phyloP scores from a whole-genome alignment of 169 alveolate species.

The Plasmodium inui region DNA sequence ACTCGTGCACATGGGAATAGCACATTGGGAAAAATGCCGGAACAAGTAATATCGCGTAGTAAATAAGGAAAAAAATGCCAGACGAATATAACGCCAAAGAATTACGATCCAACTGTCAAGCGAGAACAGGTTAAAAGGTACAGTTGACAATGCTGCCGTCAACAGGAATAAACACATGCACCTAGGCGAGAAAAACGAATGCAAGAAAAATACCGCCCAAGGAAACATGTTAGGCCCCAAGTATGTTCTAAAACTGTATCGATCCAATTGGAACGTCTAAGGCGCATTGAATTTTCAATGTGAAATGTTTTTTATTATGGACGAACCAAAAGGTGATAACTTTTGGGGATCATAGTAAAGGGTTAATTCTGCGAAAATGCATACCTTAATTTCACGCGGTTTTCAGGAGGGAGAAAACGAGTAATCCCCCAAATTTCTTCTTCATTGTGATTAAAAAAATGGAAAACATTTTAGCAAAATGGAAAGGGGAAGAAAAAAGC shows the following conservation, averaged over 20 bases:
- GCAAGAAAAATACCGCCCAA: not conserved
- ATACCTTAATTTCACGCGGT: not conserved
- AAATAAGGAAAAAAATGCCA: not conserved
- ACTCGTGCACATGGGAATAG: not conserved
- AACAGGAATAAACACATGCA: not conserved
- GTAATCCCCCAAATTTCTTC: not conserved
- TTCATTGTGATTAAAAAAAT: not conserved
- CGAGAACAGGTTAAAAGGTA: not conserved
- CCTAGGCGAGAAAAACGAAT: not conserved
- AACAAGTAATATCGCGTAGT: not conserved
- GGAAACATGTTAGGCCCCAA: not conserved
- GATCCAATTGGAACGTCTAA: not conserved
- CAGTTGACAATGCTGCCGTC: not conserved
- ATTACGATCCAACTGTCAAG: not conserved
- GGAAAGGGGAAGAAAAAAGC: not conserved
- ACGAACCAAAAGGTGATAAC: not conserved
- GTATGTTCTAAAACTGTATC: not conserved
- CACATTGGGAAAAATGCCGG: not conserved
- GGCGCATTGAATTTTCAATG: not conserved
- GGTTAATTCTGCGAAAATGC: not conserved
- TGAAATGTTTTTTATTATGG: not conserved
- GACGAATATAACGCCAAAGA: not conserved
- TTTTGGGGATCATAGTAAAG: not conserved
- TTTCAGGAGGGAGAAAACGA: not conserved
- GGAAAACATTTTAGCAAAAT: conserved; percentile 3